A percentile compares a stretch with the other conserved stretches of the same genome.
Conservation (phyloP, 768 basidiomycete genomes). For the Cantharellus anzutake region DNA sequence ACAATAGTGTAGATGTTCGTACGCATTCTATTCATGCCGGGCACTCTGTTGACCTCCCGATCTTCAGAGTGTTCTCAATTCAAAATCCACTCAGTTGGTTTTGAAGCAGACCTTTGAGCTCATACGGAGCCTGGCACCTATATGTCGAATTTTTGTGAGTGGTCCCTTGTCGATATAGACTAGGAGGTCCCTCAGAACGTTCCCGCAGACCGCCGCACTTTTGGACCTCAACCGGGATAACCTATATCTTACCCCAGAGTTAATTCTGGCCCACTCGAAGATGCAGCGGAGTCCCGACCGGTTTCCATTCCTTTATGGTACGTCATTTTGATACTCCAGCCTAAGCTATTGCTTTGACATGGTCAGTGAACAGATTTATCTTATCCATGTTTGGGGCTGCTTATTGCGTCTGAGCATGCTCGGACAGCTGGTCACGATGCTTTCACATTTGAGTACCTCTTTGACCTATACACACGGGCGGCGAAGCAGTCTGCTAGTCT, state of each 20-base stretch:
- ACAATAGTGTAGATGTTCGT: conserved; percentile 28
- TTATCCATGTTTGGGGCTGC: conserved; percentile 62
- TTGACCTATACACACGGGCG: conserved; percentile 59
- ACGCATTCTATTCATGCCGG: not conserved
- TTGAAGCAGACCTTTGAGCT: conserved; percentile 44
- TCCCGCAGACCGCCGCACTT: conserved; percentile 10
- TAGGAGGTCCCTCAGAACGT: not conserved
- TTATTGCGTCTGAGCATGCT: conserved; percentile 70
- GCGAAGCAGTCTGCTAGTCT: conserved; percentile 51
- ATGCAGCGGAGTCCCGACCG: conserved; percentile 38
- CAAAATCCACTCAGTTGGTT: conserved; percentile 25
- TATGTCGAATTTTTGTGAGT: conserved; percentile 5
- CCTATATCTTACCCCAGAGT: conserved; percentile 33
- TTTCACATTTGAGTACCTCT: conserved; percentile 85
- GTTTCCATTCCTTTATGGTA: conserved; percentile 37
- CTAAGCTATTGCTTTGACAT: not conserved
- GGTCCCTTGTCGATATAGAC: not conserved
- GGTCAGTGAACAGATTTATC: conserved; percentile 32
- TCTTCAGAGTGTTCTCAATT: conserved; percentile 26
- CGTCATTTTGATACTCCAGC: conserved; percentile 10
- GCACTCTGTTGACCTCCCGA: not conserved
- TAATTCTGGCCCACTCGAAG: conserved; percentile 25
- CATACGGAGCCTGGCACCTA: conserved; percentile 32
- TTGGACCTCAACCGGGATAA: conserved; percentile 24
- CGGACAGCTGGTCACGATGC: conserved; percentile 53